Conservation (phyloP, 257 asterid species). For the Solanum acaule region DNA sequence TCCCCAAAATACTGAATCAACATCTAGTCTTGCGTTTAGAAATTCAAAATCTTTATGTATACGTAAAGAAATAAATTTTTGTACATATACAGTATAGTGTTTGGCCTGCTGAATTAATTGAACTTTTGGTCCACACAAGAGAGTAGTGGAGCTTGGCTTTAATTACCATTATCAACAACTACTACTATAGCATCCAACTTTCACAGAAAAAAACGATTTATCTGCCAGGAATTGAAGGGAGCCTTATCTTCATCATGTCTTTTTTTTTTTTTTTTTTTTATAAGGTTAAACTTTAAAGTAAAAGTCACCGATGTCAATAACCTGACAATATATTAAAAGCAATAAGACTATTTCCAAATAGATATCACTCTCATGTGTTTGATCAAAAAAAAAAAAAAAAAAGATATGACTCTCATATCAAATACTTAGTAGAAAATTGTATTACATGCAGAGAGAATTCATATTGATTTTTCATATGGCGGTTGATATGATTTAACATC, state of each 20-base stretch:
- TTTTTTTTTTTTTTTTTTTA: background rate
- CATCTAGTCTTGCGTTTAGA: background rate
- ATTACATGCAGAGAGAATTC: background rate
- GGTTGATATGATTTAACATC: background rate
- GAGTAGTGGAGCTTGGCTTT: background rate
- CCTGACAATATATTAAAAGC: conserved; percentile 20
- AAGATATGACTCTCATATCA: background rate
- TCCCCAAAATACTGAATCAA: fast-evolving
- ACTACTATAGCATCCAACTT: background rate
- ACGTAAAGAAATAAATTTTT: no score
- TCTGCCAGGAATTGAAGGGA: background rate
- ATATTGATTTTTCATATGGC: background rate
- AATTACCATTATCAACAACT: background rate
- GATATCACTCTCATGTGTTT: background rate
- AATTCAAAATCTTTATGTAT: no score
- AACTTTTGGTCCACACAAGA: background rate
- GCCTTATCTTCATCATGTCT: conserved; percentile 21
- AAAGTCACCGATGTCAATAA: conserved; percentile 56
- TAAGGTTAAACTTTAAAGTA: conserved; percentile 40
- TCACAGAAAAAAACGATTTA: background rate
- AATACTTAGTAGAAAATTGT: background rate
- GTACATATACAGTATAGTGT: background rate
- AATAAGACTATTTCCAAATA: background rate
- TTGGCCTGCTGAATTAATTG: background rate
- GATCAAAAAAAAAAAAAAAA: no score